Evolutionary conservation across 768 basidiomycete species (phyloP).

Genomic region (Harrya chromipes): DNA sequence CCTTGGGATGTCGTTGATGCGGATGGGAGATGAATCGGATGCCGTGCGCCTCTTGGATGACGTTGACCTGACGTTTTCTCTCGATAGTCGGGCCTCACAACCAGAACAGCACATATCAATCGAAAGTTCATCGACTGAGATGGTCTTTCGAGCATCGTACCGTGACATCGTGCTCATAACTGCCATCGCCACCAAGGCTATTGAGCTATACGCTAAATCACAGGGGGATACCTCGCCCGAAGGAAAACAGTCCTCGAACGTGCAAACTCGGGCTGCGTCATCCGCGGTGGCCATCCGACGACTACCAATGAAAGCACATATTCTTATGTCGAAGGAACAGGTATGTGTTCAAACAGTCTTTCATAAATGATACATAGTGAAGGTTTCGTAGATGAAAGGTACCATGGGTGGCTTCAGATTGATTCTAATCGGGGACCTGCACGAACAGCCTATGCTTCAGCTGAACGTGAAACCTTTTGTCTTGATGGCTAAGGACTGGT

Average conservation of each 20-base stretch:
- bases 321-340: conserved; percentile 78
- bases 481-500: conserved; percentile 88
- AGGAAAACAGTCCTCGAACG: conserved; percentile 7
- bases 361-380: conserved; percentile 1
- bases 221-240: conserved; percentile 25
- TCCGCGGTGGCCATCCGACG: conserved; percentile 6
- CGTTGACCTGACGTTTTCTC: conserved; percentile 79
- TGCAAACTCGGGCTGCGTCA: conserved; percentile 5
- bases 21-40: conserved; percentile 82
- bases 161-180: conserved; percentile 90
- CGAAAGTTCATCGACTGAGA: conserved; percentile 75
- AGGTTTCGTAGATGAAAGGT: conserved; percentile 61
- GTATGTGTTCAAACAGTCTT: conserved; percentile 37
- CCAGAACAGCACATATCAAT: conserved; percentile 76
- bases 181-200: conserved; percentile 80
- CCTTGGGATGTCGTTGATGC: conserved; percentile 90
- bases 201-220: conserved; percentile 63
- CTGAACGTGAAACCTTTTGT: conserved; percentile 83
- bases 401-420: conserved; percentile 90
- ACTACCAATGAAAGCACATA: conserved; percentile 36
- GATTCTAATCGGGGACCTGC: conserved; percentile 89
- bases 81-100: conserved; percentile 78
- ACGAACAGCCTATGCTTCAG: conserved; percentile 94
- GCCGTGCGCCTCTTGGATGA: conserved; percentile 92
- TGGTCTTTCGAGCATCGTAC: conserved; percentile 94